Percentiles rank a stretch among this genome's conserved stretches.
These are phyloP conservation scores for Teratosphaeria pseudoeucalypti DNA, from an alignment of 2,329 filamentous ascomycete species.

Conservation along the genomic window DNA sequence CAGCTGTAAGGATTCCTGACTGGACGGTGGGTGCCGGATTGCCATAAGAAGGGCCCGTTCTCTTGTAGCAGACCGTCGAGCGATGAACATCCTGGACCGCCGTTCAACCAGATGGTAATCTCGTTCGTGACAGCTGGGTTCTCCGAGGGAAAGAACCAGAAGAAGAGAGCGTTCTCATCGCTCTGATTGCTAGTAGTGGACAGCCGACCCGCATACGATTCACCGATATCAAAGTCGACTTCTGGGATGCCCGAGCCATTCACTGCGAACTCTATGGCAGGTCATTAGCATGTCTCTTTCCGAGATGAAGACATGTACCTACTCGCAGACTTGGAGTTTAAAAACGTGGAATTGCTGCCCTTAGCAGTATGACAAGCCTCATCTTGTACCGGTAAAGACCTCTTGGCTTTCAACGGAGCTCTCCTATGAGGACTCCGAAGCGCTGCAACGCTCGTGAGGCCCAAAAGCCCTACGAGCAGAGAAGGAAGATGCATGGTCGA, in stretches of 20 bases:
- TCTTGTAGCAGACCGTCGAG: conserved; percentile 38
- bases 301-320: background rate
- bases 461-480: background rate
- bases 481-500: background rate
- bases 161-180: conserved; percentile 29
- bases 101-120: conserved; percentile 26
- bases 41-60: conserved; percentile 29
- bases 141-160: conserved; percentile 40
- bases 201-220: conserved; percentile 22
- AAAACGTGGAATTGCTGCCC: conserved; percentile 2
- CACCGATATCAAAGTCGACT: conserved; percentile 25
- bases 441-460: conserved; percentile 5
- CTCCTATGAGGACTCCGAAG: conserved; percentile 3
- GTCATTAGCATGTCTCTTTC: background rate
- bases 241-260: conserved; percentile 20
- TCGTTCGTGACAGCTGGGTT: conserved; percentile 34
- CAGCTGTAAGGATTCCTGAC: conserved; percentile 31
- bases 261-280: conserved; percentile 10
- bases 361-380: background rate
- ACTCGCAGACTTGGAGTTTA: conserved; percentile 5
- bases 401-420: background rate
- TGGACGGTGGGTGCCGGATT: conserved; percentile 25
- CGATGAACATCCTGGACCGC: conserved; percentile 33
- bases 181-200: conserved; percentile 14
- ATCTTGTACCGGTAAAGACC: background rate